These are phyloP conservation scores for Neurospora sp. DNA, from an alignment of 495 filamentous ascomycete genomes.

Conservation along the genomic window DNA sequence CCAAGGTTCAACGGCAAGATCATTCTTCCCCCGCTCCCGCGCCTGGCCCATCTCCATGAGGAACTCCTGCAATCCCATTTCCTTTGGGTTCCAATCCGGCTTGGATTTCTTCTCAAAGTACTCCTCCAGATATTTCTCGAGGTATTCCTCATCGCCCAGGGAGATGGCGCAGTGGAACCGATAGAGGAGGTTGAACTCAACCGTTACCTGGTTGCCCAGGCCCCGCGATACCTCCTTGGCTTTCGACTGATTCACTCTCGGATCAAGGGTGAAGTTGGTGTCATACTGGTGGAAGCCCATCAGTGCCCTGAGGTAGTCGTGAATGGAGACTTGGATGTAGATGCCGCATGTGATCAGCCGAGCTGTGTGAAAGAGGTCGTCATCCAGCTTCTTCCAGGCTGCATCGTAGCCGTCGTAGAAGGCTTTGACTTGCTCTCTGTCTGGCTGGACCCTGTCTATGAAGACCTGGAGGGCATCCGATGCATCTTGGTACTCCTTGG, in stretches of 20 bases:
- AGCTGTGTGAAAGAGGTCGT: constrained; percentile 73
- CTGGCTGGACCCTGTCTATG: not conserved
- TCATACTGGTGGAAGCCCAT: constrained; percentile 66
- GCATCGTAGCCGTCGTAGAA: constrained; percentile 3
- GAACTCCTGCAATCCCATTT: constrained; percentile 51
- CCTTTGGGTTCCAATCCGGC: constrained; percentile 42
- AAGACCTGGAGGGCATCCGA: not conserved
- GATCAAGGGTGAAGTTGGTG: constrained; percentile 73
- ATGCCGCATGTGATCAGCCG: constrained; percentile 68
- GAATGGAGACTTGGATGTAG: constrained; percentile 69
- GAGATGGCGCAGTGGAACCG: constrained; percentile 65
- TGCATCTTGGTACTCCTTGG: not conserved
- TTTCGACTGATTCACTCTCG: constrained; percentile 45
- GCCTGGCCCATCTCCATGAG: constrained; percentile 41
- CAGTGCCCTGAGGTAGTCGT: constrained; percentile 73
- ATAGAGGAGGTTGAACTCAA: constrained; percentile 66
- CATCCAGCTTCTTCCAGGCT: constrained; percentile 49
- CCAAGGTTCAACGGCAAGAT: constrained; percentile 43
- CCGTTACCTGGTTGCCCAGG: constrained; percentile 65
- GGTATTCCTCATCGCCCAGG: constrained; percentile 51
- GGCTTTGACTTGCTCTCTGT: not conserved
- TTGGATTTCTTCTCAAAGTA: constrained; percentile 37
- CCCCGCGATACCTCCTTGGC: constrained; percentile 55
- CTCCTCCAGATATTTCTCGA: constrained; percentile 44
- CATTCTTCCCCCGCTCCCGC: constrained; percentile 41